Conservation (phyloP, 2,329 filamentous ascomycete species). For the Sarocladium kiliense region DNA sequence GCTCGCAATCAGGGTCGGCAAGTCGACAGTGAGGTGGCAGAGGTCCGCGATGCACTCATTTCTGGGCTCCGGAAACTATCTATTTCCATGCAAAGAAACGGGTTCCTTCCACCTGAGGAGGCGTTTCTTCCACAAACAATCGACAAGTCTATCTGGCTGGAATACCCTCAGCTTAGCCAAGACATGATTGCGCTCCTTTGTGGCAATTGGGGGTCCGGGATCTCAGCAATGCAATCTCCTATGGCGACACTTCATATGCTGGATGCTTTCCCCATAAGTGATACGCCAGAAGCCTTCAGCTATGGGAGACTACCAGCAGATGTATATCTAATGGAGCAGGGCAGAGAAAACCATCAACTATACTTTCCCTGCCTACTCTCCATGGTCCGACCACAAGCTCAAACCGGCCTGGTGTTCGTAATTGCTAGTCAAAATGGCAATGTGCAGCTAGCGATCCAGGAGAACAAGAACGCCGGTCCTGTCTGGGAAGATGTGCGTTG, state of each 20-base stretch:
- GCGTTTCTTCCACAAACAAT: conserved; percentile 69
- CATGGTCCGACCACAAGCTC: conserved; percentile 63
- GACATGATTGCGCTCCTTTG: conserved; percentile 68
- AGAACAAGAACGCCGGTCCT: conserved; percentile 61
- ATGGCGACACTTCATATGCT: conserved; percentile 48
- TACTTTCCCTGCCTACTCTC: conserved; percentile 71
- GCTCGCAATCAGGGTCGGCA: conserved; percentile 35
- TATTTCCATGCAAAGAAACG: conserved; percentile 79
- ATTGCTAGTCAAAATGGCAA: conserved; percentile 76
- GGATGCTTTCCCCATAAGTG: conserved; percentile 70
- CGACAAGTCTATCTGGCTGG: conserved; percentile 76
- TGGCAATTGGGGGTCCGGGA: conserved; percentile 48
- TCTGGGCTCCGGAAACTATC: conserved; percentile 68
- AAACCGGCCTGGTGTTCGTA: conserved; percentile 65
- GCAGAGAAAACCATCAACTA: conserved; percentile 61
- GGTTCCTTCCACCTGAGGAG: conserved; percentile 67
- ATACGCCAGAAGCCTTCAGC: conserved; percentile 68
- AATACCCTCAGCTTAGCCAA: conserved; percentile 68
- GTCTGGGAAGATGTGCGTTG: conserved; percentile 81
- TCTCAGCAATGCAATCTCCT: conserved; percentile 42
- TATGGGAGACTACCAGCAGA: conserved; percentile 75
- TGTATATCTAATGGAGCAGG: conserved; percentile 68
- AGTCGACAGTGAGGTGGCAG: conserved; percentile 42
- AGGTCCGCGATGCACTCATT: conserved; percentile 50
- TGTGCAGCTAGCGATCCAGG: conserved; percentile 69